A percentile compares a stretch with the other conserved stretches of the same genome.
phyloP scores from a whole-genome alignment of 148 eudicot genomes.

The Beta vulgaris region DNA sequence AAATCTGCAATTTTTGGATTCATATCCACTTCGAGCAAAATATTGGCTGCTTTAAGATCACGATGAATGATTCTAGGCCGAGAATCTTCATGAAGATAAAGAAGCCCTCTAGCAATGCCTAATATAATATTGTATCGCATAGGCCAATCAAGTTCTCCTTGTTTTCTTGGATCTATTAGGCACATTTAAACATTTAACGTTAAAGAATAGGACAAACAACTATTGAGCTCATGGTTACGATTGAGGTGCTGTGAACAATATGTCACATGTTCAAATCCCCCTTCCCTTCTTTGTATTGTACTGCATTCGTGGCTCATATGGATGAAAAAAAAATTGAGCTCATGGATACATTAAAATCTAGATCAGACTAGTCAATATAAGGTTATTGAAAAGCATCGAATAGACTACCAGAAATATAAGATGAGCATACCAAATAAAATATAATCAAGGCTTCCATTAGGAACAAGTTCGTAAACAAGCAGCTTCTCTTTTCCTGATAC shows the following conservation, averaged over 20 bases:
- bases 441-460: constrained; percentile 31
- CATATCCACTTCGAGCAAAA: constrained; percentile 33
- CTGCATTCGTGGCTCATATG: too few relatives aligned
- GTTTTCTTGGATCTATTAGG: not conserved
- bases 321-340: too few relatives aligned
- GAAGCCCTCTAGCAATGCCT: constrained; percentile 21
- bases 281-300: too few relatives aligned
- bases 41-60: constrained; percentile 35
- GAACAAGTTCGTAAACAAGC: constrained; percentile 29
- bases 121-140: constrained; percentile 20
- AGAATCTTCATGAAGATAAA: constrained; percentile 34
- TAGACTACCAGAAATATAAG: not conserved
- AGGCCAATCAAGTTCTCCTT: constrained; percentile 4
- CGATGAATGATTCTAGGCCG: constrained; percentile 26
- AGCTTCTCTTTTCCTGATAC: constrained; percentile 19
- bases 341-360: too few relatives aligned
- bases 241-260: too few relatives aligned
- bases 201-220: too few relatives aligned
- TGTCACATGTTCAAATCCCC: too few relatives aligned
- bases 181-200: not conserved
- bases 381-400: not conserved
- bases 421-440: constrained; percentile 17
- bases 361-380: too few relatives aligned
- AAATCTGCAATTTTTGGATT: constrained; percentile 35
- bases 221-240: too few relatives aligned